Percentiles rank a stretch among this genome's conserved stretches.
Conservation (phyloP, 2,329 filamentous ascomycete species). For the Tolypocladium ovalisporum region DNA sequence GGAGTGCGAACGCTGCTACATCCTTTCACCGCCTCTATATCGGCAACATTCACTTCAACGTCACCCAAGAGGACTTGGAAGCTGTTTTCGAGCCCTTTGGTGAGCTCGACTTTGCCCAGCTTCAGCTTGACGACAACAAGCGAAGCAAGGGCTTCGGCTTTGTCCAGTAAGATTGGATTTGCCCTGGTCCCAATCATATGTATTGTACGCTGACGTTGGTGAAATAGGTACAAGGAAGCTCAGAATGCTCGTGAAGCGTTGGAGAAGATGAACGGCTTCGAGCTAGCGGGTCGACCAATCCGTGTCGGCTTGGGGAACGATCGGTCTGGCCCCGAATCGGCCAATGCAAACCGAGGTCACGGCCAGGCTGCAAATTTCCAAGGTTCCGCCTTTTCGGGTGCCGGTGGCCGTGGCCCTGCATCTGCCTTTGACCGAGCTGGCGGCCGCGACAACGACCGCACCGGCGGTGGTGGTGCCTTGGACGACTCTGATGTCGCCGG, state of each 20-base stretch:
- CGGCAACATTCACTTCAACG: conserved; percentile 98
- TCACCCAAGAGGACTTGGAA: conserved; percentile 90
- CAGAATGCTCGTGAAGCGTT: conserved; percentile 86
- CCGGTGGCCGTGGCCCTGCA: conserved; percentile 73
- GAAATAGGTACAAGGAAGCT: conserved; percentile 71
- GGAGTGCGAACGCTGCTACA: conserved; percentile 70
- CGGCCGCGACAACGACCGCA: conserved; percentile 80
- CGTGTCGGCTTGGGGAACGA: conserved; percentile 98
- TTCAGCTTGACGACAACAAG: conserved; percentile 90
- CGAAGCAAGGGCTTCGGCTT: conserved; percentile 95
- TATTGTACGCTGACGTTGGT: not conserved
- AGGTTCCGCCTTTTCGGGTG: conserved; percentile 84
- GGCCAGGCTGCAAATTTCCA: conserved; percentile 66
- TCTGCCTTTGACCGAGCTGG: conserved; percentile 87
- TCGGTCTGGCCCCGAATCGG: conserved; percentile 98
- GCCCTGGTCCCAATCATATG: not conserved
- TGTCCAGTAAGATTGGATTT: conserved; percentile 67
- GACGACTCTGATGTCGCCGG: conserved; percentile 97
- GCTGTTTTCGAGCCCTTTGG: conserved; percentile 97
- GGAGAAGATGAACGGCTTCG: conserved; percentile 99
- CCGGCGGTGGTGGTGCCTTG: conserved; percentile 82
- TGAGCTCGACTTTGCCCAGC: conserved; percentile 91
- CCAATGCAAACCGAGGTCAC: conserved; percentile 83
- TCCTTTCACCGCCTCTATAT: conserved; percentile 98
- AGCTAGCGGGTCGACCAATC: conserved; percentile 92